Evolutionary conservation across 2,329 filamentous ascomycete genomes (phyloP), one percentile per base, ranked within the genome.

Genomic region (Alternaria brassicicola): DNA sequence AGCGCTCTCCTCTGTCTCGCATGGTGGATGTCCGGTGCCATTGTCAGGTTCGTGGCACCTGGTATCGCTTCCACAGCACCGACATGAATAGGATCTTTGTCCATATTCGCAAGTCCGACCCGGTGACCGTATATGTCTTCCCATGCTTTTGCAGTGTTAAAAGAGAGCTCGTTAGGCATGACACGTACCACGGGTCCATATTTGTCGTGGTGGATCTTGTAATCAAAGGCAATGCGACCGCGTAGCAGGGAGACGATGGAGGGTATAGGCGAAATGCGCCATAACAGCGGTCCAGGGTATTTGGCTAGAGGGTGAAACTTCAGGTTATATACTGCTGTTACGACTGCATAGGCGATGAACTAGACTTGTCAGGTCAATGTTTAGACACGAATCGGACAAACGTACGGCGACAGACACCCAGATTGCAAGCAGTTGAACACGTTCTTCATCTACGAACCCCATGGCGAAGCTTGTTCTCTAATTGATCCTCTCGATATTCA

Each of bases 1-100:
- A 80, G 70, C 10, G 78, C 67, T 30, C 78, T 70, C 31, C 80
- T 68, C 52, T 75, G 72, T 21, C 79, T 70, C 6, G 74, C 70
- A 65, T 82, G 79, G 54, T 73, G 65, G 17, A 72, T 67, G 50
- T 80, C 76, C 17, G 77, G 71, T 7, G 79, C 72, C 65, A 72
- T 75, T 13, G 75, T 74, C 54, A 78, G 39, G 26, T 75, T 77
- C 3, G 74, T 76, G 1, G 73, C 72, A 2, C 73, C 75, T n/a
- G 70, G 72, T 41, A 76, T 73, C 3, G 74, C 71, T 42, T 73
- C 71, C 0, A 76, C 73, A 10, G 72, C 64, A 21, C 74, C 73
- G 15, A 77, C 74, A 50, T 76, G 70, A 41, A 77, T 76, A 2
- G 67, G 73, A 49, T 75, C 67, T 55, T 73, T 73, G 31, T 74